phyloP scores from a whole-genome alignment of 2,329 filamentous ascomycete species.

The Epichloe typhina region DNA sequence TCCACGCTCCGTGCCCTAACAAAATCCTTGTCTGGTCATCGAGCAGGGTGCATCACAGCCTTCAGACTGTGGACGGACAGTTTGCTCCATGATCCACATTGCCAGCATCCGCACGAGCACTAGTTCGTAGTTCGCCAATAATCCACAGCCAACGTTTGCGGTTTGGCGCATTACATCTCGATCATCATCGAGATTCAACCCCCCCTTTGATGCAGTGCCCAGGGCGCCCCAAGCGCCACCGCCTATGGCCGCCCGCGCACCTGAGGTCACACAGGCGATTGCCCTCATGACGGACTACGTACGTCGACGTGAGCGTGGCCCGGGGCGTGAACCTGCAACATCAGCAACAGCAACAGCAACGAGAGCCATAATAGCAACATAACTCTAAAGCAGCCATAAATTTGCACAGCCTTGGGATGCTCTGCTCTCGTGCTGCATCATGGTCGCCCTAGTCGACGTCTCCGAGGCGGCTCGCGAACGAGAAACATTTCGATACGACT shows the following conservation, averaged over 20 bases:
- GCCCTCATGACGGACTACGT: neutral
- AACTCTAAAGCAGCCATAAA: too few relatives aligned
- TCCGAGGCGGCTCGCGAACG: slow-evolving; percentile 2
- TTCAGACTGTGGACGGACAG: neutral
- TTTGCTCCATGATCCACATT: neutral
- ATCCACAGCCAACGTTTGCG: neutral
- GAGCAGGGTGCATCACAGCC: too few relatives aligned
- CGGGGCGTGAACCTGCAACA: neutral
- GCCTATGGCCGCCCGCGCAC: neutral
- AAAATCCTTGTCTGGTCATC: neutral
- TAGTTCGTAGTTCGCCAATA: neutral
- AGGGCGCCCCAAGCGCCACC: neutral
- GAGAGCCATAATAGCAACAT: neutral
- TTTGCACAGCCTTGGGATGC: neutral
- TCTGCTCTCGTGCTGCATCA: neutral
- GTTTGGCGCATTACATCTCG: neutral
- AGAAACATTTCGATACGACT: slow-evolving; percentile 2
- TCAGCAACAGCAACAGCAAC: neutral
- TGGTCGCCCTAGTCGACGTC: slow-evolving; percentile 1
- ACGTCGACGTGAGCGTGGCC: neutral
- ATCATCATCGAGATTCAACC: neutral
- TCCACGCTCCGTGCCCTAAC: neutral
- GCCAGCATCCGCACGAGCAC: neutral
- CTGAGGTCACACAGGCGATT: neutral
- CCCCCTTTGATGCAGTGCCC: neutral